phyloP scores from a whole-genome alignment of 495 filamentous ascomycete genomes.

The Penicillium canariense region DNA sequence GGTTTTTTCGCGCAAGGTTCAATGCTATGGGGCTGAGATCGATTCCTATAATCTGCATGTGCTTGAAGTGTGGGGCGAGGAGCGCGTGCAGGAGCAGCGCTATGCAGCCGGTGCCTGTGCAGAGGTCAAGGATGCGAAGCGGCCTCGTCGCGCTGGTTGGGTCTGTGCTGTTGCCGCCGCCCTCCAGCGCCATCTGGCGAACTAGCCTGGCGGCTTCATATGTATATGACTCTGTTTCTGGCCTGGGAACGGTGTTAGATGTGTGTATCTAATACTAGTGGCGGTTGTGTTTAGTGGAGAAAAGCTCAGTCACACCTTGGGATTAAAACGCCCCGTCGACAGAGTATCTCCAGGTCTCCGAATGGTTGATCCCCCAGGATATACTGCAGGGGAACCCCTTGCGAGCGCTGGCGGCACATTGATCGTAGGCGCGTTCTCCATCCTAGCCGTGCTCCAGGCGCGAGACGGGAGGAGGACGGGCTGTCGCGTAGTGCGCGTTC shows the following conservation, averaged over 20 bases:
- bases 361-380: conserved; percentile 88
- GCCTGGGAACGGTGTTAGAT: conserved; percentile 31
- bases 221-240: conserved; percentile 72
- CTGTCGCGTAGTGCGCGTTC: conserved; percentile 51
- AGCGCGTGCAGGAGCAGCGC: conserved; percentile 65
- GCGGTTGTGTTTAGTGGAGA: too few species aligned
- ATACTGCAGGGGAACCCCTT: conserved; percentile 81
- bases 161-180: not conserved
- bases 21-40: conserved; percentile 52
- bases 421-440: conserved; percentile 38
- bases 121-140: conserved; percentile 75
- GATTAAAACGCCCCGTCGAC: conserved; percentile 74
- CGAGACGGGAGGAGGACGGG: conserved; percentile 5
- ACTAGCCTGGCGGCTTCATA: conserved; percentile 53
- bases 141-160: not conserved
- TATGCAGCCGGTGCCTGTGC: conserved; percentile 90
- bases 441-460: conserved; percentile 4
- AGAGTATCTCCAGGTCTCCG: conserved; percentile 76
- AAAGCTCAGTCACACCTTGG: conserved; percentile 56
- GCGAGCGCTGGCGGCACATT: conserved; percentile 57
- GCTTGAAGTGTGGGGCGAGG: conserved; percentile 36
- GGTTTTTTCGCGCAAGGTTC: conserved; percentile 59
- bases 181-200: conserved; percentile 5
- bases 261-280: not conserved
- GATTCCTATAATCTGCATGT: conserved; percentile 39